These are phyloP conservation scores for Pseudocercospora crystallina DNA, from an alignment of 2,329 filamentous ascomycete genomes.

Conservation along the genomic window DNA sequence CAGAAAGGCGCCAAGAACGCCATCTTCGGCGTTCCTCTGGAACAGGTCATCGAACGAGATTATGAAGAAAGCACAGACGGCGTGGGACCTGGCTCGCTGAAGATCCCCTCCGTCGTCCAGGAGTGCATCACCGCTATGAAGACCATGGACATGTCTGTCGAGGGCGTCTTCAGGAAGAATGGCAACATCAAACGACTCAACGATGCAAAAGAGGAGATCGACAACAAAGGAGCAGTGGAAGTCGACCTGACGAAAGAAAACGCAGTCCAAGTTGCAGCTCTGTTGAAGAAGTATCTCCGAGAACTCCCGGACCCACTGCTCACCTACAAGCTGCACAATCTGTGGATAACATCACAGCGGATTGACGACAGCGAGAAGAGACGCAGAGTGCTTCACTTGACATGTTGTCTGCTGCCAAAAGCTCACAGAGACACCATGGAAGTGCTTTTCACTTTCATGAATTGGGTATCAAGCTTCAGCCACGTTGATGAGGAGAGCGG, in stretches of 20 bases:
- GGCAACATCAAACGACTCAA: constrained; percentile 94
- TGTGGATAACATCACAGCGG: constrained; percentile 87
- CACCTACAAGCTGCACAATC: constrained; percentile 87
- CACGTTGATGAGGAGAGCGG: constrained; percentile 95
- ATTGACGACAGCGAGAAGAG: constrained; percentile 78
- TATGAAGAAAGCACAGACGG: constrained; percentile 97
- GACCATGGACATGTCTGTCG: constrained; percentile 98
- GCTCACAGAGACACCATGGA: constrained; percentile 90
- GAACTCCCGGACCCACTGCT: constrained; percentile 92
- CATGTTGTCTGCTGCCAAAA: constrained; percentile 90
- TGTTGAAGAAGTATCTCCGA: constrained; percentile 92
- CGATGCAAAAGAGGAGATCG: constrained; percentile 81
- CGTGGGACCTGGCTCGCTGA: constrained; percentile 84
- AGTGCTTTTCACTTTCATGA: constrained; percentile 91
- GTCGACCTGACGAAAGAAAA: constrained; percentile 85
- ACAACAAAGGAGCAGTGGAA: constrained; percentile 78
- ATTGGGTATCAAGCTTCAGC: constrained; percentile 96
- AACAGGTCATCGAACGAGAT: constrained; percentile 85
- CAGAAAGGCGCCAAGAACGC: constrained; percentile 86
- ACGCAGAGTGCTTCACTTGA: constrained; percentile 81
- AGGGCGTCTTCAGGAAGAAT: constrained; percentile 98
- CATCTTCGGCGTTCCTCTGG: constrained; percentile 85
- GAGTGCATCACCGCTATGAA: constrained; percentile 92
- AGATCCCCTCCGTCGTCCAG: constrained; percentile 91
- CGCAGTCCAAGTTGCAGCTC: constrained; percentile 87